Base-by-base conservation (phyloP, 805 yeast genomes). In the Naumovozyma baii region DNA sequence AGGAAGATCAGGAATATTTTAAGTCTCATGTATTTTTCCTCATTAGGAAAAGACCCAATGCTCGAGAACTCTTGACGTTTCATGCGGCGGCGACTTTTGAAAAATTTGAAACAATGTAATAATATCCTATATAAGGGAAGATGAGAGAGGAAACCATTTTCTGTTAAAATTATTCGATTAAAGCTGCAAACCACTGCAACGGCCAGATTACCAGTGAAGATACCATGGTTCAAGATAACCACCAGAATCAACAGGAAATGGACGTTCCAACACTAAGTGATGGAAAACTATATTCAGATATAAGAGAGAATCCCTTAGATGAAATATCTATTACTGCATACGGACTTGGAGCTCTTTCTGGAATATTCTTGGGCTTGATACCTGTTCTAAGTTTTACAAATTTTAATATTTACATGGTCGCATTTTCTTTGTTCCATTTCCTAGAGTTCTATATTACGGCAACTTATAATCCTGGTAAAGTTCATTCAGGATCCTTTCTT, bases 371-470 rank as follows among this genome's bases (percentile, higher is more conserved):
- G 0, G 62, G 64, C 0, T 39, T 62, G 0, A 5, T 63, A 2
- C 55, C 62, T 4, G 39, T 46, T 9, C 37, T 59, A 2, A 40
- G 41, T 2, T 62, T 67, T 47, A 60, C 55, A 32, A 59, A 66
- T 4, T 54, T 68, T 20, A 52, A 72, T 3, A 13, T 76, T 0
- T 86, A 83, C 55, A 42, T 81, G 8, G 57, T 69, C 9, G 57
- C 73, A 1, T 55, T 83, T 8, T 58, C 80, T 2, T 19, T 70
- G 0, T 92, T 90, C 62, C 97, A 92, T 57, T 73, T 83, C 49
- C 56, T 84, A 16, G 98, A 92, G 62, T 92, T 80, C 57, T 75
- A 72, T 51, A 72, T 78, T 31, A 92, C 98, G 0, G 87, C 95
- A 0, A 63, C 66, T 38, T 86, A 69, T 62, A 87, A 90, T 53